Evolutionary conservation across 2,329 filamentous ascomycete genomes (phyloP).

Genomic region (Neurospora crassa): DNA sequence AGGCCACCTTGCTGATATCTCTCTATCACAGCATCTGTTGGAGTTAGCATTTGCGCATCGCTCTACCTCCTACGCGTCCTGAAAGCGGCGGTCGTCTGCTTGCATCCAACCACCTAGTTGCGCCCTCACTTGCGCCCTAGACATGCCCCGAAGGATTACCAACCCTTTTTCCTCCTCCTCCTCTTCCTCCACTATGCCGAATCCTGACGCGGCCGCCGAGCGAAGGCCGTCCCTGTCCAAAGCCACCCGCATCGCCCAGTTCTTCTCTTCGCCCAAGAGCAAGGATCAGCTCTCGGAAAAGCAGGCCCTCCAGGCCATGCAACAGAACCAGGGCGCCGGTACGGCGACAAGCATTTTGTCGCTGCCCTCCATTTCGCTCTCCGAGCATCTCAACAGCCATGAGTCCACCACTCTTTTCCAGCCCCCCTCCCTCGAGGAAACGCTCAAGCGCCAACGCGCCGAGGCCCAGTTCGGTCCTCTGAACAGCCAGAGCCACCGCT

Average conservation of each 20-base stretch:
- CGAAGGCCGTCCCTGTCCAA: slow-evolving; percentile 55
- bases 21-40: slow-evolving; percentile 9
- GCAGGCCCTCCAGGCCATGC: slow-evolving; percentile 57
- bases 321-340: slow-evolving; percentile 42
- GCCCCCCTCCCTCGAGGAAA: slow-evolving; percentile 77
- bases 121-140: slow-evolving; percentile 10
- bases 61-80: neutral
- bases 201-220: slow-evolving; percentile 41
- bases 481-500: slow-evolving; percentile 69
- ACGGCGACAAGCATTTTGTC: slow-evolving; percentile 66
- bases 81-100: neutral
- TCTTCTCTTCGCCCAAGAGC: slow-evolving; percentile 74
- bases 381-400: slow-evolving; percentile 66
- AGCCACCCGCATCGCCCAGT: slow-evolving; percentile 67
- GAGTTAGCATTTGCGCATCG: slow-evolving; percentile 5
- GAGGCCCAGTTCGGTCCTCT: slow-evolving; percentile 91
- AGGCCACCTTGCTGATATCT: slow-evolving; percentile 4
- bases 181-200: slow-evolving; percentile 36
- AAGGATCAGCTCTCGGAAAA: slow-evolving; percentile 58
- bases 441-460: slow-evolving; percentile 61
- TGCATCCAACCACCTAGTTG: neutral
- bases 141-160: slow-evolving; percentile 50
- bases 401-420: slow-evolving; percentile 76
- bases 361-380: slow-evolving; percentile 84
- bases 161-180: slow-evolving; percentile 45